These are phyloP conservation scores for Ogataea methylovora DNA, from an alignment of 805 yeast genomes.

Conservation along the genomic window DNA sequence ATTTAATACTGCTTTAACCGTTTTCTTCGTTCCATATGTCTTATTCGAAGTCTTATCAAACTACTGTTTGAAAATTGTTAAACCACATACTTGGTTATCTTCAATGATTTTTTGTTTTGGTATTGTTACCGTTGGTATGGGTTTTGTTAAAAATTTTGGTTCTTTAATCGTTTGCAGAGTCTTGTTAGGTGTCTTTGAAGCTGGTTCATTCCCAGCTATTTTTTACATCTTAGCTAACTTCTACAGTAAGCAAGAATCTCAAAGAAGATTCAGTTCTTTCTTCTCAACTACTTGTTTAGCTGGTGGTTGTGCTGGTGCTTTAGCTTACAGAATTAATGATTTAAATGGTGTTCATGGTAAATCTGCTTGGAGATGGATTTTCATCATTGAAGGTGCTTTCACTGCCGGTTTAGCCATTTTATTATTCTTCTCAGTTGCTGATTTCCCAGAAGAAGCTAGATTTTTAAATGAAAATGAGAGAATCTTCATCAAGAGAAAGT, in stretches of 20 bases:
- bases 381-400: slow-evolving; percentile 30
- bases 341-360: slow-evolving; percentile 39
- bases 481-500: slow-evolving; percentile 49
- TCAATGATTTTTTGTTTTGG: slow-evolving; percentile 58
- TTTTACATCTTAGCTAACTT: slow-evolving; percentile 63
- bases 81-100: slow-evolving; percentile 61
- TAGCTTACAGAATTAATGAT: slow-evolving; percentile 57
- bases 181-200: slow-evolving; percentile 60
- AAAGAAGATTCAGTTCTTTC: slow-evolving; percentile 60
- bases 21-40: slow-evolving; percentile 67
- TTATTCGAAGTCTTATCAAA: slow-evolving; percentile 60
- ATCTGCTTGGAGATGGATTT: slow-evolving; percentile 41
- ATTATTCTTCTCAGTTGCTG: slow-evolving; percentile 45
- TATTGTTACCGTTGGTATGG: slow-evolving; percentile 56
- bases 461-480: slow-evolving; percentile 46
- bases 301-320: slow-evolving; percentile 73
- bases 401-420: slow-evolving; percentile 26
- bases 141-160: slow-evolving; percentile 51
- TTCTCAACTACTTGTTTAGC: slow-evolving; percentile 68
- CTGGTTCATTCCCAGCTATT: slow-evolving; percentile 70
- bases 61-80: slow-evolving; percentile 46
- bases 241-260: slow-evolving; percentile 58
- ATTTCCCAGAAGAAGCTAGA: slow-evolving; percentile 64
- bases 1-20: slow-evolving; percentile 56
- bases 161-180: slow-evolving; percentile 56